These are phyloP conservation scores for Collybiopsis confluens DNA, from an alignment of 768 basidiomycete species.

Conservation along the genomic window DNA sequence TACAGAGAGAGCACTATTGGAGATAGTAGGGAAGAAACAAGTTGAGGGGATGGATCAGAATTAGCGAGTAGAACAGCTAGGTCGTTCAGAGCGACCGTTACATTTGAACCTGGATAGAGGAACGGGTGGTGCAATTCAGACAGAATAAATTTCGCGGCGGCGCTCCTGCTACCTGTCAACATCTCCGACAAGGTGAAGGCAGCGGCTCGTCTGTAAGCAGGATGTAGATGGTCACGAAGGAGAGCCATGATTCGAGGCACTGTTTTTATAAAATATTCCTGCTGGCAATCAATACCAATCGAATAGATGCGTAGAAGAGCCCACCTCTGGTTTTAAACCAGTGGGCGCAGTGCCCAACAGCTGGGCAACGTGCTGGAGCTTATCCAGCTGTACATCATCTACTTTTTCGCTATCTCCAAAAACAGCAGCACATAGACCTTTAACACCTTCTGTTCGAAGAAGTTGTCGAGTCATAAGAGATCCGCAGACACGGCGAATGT, in stretches of 20 bases:
- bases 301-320: constrained; percentile 14
- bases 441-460: constrained; percentile 64
- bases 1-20: constrained; percentile 70
- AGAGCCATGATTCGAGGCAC: constrained; percentile 53
- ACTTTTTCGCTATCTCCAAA: constrained; percentile 57
- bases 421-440: constrained; percentile 63
- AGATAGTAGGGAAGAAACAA: constrained; percentile 60
- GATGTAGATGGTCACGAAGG: constrained; percentile 36
- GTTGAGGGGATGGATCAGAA: constrained; percentile 71
- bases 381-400: constrained; percentile 57
- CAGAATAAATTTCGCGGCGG: constrained; percentile 30
- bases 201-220: constrained; percentile 53
- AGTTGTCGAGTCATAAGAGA: constrained; percentile 69
- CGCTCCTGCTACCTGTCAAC: constrained; percentile 35
- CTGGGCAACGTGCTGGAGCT: constrained; percentile 67
- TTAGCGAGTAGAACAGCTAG: constrained; percentile 62
- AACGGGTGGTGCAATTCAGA: constrained; percentile 52
- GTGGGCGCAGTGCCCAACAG: constrained; percentile 63
- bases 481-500: constrained; percentile 56
- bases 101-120: constrained; percentile 12
- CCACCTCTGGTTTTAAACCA: constrained; percentile 49
- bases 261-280: constrained; percentile 62
- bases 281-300: constrained; percentile 2
- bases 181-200: constrained; percentile 69
- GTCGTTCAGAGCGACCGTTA: constrained; percentile 34